These are phyloP conservation scores for Coniella lustricola DNA, from an alignment of 2,329 filamentous ascomycete genomes.

Conservation along the genomic window DNA sequence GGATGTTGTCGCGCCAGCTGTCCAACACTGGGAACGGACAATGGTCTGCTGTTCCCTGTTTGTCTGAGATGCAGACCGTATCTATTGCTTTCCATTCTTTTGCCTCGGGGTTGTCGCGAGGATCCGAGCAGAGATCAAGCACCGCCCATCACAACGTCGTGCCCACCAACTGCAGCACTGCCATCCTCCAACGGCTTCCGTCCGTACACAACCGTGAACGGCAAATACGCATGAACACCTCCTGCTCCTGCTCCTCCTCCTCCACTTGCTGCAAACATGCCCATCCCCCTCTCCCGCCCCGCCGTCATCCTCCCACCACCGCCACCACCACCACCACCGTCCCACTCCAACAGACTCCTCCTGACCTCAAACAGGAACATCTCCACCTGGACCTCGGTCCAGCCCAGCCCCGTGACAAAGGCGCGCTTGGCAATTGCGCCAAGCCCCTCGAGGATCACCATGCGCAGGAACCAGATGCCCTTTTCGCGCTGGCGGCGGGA, in stretches of 20 bases:
- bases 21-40: too few species aligned
- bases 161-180: not conserved
- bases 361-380: slow-evolving; percentile 30
- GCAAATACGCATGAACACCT: slow-evolving; percentile 25
- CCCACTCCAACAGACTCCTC: slow-evolving; percentile 24
- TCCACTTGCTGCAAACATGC: too few species aligned
- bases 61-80: too few species aligned
- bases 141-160: not conserved
- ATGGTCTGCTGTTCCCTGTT: too few species aligned
- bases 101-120: too few species aligned
- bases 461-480: slow-evolving; percentile 36
- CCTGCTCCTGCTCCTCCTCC: not conserved
- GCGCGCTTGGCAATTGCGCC: slow-evolving; percentile 24
- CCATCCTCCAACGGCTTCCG: slow-evolving; percentile 23
- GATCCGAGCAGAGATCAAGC: too few species aligned
- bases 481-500: slow-evolving; percentile 35
- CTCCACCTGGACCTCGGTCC: slow-evolving; percentile 29
- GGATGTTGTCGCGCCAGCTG: too few species aligned
- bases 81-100: too few species aligned
- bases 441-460: slow-evolving; percentile 31
- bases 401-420: slow-evolving; percentile 25
- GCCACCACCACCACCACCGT: too few species aligned
- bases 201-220: slow-evolving; percentile 25
- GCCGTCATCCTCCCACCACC: too few species aligned
- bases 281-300: too few species aligned